Evolutionary conservation across 768 basidiomycete species (phyloP).

Genomic region (Terana coerulea): DNA sequence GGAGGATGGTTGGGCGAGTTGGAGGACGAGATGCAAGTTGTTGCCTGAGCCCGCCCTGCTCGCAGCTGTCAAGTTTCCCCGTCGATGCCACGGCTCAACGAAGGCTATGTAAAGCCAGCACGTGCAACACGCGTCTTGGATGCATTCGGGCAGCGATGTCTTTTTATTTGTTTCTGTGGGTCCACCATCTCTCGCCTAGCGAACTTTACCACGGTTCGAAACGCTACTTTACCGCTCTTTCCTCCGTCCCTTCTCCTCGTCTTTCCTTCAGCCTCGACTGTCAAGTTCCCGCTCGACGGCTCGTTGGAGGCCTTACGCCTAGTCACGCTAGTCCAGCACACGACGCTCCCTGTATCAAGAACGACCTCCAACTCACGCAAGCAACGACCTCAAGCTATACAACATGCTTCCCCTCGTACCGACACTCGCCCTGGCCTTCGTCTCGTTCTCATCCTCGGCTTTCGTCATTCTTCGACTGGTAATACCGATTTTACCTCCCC

Average conservation of each 20-base stretch:
- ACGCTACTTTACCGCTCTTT: slow-evolving; percentile 7
- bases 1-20: too few relatives aligned
- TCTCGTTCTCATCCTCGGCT: slow-evolving; percentile 70
- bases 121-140: not conserved
- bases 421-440: slow-evolving; percentile 60
- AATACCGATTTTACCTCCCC: slow-evolving; percentile 70
- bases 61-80: too few relatives aligned
- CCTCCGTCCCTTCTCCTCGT: slow-evolving; percentile 16
- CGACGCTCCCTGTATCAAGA: slow-evolving; percentile 24
- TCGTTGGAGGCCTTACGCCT: slow-evolving; percentile 37
- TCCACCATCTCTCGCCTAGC: slow-evolving; percentile 15
- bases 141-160: not conserved
- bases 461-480: slow-evolving; percentile 75
- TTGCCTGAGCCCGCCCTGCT: too few relatives aligned
- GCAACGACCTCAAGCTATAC: slow-evolving; percentile 19
- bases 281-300: slow-evolving; percentile 26
- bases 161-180: slow-evolving; percentile 25
- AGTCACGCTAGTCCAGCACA: slow-evolving; percentile 24
- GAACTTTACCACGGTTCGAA: slow-evolving; percentile 28
- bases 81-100: too few relatives aligned
- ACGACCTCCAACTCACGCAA: slow-evolving; percentile 18
- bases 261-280: slow-evolving; percentile 29
- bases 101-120: too few relatives aligned
- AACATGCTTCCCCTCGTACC: slow-evolving; percentile 67
- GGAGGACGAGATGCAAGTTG: too few relatives aligned